Conservation (phyloP, 257 asterid species). For the Fraxinus anomala region DNA sequence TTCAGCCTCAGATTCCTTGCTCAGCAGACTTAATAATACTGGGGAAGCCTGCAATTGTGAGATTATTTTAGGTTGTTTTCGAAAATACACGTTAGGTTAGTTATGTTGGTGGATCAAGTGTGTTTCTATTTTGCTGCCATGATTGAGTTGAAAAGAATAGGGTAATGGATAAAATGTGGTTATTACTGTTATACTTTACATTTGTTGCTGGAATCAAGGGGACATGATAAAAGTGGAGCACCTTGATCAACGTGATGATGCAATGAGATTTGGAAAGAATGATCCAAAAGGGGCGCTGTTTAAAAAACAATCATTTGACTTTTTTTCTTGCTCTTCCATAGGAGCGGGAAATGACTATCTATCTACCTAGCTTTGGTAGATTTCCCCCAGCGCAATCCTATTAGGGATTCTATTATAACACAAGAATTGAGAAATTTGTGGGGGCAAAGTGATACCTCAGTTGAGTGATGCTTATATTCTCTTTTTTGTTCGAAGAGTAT, state of each 20-base stretch:
- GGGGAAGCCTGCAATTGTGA: neutral
- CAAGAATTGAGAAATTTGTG: neutral
- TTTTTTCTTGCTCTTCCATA: no score
- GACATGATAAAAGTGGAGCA: neutral
- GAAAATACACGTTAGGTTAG: neutral
- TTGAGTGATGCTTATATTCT: neutral
- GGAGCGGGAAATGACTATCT: no score
- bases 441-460: neutral
- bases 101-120: neutral
- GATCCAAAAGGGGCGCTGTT: no score
- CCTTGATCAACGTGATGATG: neutral
- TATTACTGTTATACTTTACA: neutral
- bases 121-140: neutral
- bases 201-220: neutral
- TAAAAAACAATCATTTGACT: no score
- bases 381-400: neutral
- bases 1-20: neutral
- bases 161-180: neutral
- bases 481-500: neutral
- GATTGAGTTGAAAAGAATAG: neutral
- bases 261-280: neutral
- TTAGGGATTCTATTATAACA: neutral
- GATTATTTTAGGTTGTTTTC: neutral
- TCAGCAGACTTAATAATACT: neutral
- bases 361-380: no score